phyloP scores from a whole-genome alignment of 2,329 filamentous ascomycete genomes.

The Diplodia seriata region DNA sequence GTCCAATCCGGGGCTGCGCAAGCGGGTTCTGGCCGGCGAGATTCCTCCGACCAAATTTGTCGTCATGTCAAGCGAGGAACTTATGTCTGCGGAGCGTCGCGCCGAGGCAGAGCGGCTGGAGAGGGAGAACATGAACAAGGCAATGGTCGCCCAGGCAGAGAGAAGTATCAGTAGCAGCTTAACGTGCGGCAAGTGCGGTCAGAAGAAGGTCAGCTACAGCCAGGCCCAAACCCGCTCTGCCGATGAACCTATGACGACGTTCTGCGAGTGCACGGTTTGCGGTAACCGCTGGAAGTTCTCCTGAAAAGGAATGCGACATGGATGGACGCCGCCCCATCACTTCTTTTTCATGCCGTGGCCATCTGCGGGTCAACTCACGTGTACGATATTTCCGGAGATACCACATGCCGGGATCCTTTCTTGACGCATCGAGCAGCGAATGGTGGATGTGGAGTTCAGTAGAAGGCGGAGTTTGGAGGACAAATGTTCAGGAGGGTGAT shows the following conservation, averaged over 20 bases:
- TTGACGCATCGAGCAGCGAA: conserved; percentile 23
- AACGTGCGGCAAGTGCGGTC: conserved; percentile 88
- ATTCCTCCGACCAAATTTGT: conserved; percentile 79
- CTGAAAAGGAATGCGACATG: conserved; percentile 35
- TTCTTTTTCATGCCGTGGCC: conserved; percentile 1
- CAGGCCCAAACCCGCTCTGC: conserved; percentile 95
- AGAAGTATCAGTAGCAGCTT: conserved; percentile 88
- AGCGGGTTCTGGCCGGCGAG: conserved; percentile 75
- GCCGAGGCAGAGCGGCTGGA: conserved; percentile 77
- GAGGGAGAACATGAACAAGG: conserved; percentile 95
- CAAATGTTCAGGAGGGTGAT: not conserved
- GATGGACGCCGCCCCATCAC: not conserved
- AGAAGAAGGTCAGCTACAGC: conserved; percentile 93
- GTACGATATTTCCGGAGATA: conserved; percentile 24
- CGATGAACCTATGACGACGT: conserved; percentile 80
- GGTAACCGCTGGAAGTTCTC: conserved; percentile 60
- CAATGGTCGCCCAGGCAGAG: conserved; percentile 90
- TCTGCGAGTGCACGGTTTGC: conserved; percentile 62
- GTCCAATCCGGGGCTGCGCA: conserved; percentile 78
- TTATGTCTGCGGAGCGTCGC: conserved; percentile 84
- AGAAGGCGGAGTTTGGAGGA: conserved; percentile 28
- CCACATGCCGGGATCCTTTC: not conserved
- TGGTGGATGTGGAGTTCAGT: conserved; percentile 23
- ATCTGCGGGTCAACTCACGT: conserved; percentile 15
- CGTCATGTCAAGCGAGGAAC: conserved; percentile 84